phyloP scores from a whole-genome alignment of 352 stramenopile species.

The Phytophthora sojae region DNA sequence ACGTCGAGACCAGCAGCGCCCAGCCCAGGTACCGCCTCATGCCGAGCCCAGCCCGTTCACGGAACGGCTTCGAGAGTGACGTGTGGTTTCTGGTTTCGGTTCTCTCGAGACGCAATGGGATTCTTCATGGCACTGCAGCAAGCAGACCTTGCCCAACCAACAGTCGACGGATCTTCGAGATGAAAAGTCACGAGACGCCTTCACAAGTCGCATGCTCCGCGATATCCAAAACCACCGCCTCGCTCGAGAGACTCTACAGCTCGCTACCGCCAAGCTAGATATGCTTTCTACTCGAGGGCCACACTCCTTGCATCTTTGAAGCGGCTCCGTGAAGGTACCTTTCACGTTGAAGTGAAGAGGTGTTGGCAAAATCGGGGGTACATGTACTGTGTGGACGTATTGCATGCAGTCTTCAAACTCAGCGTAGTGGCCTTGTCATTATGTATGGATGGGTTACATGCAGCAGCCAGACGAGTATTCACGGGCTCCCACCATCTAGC shows the following conservation, averaged over 20 bases:
- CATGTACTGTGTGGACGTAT: too few species aligned
- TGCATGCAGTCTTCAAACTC: background rate
- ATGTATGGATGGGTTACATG: conserved; percentile 1
- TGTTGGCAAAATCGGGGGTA: background rate
- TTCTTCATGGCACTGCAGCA: background rate
- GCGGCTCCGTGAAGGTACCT: background rate
- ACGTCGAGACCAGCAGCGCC: conserved; percentile 6
- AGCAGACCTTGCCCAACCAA: conserved; percentile 10
- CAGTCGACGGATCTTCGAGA: conserved; percentile 22
- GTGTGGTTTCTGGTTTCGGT: background rate
- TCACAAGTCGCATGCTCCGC: background rate
- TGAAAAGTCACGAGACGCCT: conserved; percentile 30
- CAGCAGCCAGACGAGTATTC: background rate
- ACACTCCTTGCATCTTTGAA: background rate
- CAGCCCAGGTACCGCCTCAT: conserved; percentile 27
- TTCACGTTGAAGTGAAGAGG: background rate
- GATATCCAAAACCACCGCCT: conserved; percentile 19
- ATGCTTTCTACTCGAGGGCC: background rate
- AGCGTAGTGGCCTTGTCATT: background rate
- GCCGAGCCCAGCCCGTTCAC: conserved; percentile 1
- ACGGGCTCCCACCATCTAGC: background rate
- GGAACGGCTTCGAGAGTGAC: background rate
- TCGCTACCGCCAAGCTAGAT: background rate
- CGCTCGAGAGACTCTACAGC: background rate
- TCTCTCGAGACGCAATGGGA: background rate